Evolutionary conservation across 495 filamentous ascomycete genomes (phyloP).

Genomic region (Barbatosphaeria neglecta): DNA sequence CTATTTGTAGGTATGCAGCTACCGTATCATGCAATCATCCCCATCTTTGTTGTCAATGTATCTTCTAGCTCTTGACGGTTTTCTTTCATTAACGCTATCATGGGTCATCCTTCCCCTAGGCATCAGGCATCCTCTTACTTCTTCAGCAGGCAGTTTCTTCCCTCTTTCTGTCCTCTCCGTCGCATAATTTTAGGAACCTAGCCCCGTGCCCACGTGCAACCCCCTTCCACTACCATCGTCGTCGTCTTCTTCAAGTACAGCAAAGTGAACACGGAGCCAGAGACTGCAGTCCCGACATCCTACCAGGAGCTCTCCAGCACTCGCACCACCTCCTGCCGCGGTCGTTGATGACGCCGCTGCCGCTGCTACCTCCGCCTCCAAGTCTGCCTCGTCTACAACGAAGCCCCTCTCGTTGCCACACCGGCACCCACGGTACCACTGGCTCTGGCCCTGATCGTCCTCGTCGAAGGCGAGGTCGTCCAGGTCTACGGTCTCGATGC

Average conservation of each 20-base stretch:
- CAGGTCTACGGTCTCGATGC: constrained; percentile 70
- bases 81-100: no score
- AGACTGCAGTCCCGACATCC: constrained; percentile 75
- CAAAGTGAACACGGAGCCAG: constrained; percentile 66
- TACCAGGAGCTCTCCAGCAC: constrained; percentile 65
- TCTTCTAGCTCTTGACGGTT: no score
- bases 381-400: constrained; percentile 52
- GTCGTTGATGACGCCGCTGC: no score
- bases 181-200: background rate
- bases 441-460: constrained; percentile 28
- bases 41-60: no score
- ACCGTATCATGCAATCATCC: no score
- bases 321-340: no score
- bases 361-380: constrained; percentile 57
- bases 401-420: constrained; percentile 73
- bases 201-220: constrained; percentile 6
- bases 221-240: no score
- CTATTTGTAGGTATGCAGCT: no score
- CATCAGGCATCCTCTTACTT: no score
- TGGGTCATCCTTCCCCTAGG: no score
- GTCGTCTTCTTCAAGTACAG: constrained; percentile 41
- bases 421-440: constrained; percentile 63
- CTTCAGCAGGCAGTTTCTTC: no score
- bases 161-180: background rate
- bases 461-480: constrained; percentile 60